These are phyloP conservation scores for Fusarium papillatum DNA, from an alignment of 2,329 filamentous ascomycete species.

Conservation along the genomic window DNA sequence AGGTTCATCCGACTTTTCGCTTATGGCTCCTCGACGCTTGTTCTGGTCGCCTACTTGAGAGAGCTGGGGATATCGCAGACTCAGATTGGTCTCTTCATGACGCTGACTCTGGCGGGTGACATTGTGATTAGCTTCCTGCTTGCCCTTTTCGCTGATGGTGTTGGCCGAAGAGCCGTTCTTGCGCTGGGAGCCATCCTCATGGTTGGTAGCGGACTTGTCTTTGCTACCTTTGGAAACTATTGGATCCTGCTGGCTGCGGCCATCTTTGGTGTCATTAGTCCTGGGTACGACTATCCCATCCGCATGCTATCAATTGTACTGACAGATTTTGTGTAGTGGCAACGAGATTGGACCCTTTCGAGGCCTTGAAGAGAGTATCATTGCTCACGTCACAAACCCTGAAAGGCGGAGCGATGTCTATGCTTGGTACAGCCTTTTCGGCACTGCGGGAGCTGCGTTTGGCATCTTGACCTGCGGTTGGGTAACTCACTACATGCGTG, in stretches of 20 bases:
- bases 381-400: conserved; percentile 67
- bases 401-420: conserved; percentile 67
- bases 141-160: conserved; percentile 69
- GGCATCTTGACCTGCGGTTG: conserved; percentile 73
- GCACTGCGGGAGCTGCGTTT: conserved; percentile 70
- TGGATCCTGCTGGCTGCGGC: conserved; percentile 71
- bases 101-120: conserved; percentile 72
- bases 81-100: conserved; percentile 75
- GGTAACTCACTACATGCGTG: conserved; percentile 65
- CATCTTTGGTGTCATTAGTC: conserved; percentile 73
- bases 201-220: conserved; percentile 67
- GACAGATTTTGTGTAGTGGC: conserved; percentile 55
- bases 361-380: conserved; percentile 71
- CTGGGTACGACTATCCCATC: conserved; percentile 50
- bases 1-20: conserved; percentile 74
- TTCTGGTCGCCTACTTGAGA: conserved; percentile 69
- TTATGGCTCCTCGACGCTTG: conserved; percentile 70
- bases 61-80: conserved; percentile 63
- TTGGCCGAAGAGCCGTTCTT: conserved; percentile 68
- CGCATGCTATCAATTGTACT: not conserved
- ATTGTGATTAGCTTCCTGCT: conserved; percentile 70
- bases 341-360: conserved; percentile 75
- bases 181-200: conserved; percentile 68
- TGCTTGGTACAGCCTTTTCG: conserved; percentile 72
- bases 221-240: conserved; percentile 66